Evolutionary conservation across 2,329 filamentous ascomycete genomes (phyloP).

Genomic region (Pleomassaria siparia): DNA sequence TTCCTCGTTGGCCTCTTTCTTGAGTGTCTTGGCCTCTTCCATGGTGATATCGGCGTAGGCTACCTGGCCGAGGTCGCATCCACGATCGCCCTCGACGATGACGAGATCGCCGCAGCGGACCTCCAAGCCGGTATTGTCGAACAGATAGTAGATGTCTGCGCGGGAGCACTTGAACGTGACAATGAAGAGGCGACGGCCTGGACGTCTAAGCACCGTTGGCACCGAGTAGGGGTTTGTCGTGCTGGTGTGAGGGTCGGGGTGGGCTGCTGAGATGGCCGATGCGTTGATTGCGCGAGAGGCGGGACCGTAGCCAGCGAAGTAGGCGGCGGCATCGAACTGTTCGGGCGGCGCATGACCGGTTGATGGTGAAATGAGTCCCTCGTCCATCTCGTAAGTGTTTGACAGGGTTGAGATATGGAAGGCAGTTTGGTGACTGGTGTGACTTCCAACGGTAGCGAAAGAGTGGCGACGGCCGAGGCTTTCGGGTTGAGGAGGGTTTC

Average conservation of each 20-base stretch:
- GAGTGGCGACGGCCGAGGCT: slow-evolving; percentile 75
- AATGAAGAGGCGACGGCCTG: slow-evolving; percentile 64
- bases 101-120: slow-evolving; percentile 92
- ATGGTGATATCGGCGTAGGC: slow-evolving; percentile 85
- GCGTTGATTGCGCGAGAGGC: slow-evolving; percentile 39
- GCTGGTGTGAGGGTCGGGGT: slow-evolving; percentile 34
- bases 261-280: slow-evolving; percentile 38
- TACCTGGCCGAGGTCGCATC: slow-evolving; percentile 92
- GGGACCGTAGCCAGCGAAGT: slow-evolving; percentile 42
- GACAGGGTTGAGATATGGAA: slow-evolving; percentile 28
- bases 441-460: slow-evolving; percentile 56
- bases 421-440: slow-evolving; percentile 27
- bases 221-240: slow-evolving; percentile 39
- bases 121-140: slow-evolving; percentile 88
- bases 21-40: slow-evolving; percentile 82
- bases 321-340: slow-evolving; percentile 48
- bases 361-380: slow-evolving; percentile 18
- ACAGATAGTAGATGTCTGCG: slow-evolving; percentile 95
- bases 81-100: slow-evolving; percentile 95
- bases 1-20: slow-evolving; percentile 89
- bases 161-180: slow-evolving; percentile 96
- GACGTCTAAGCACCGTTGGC: slow-evolving; percentile 32
- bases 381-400: slow-evolving; percentile 25
- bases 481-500: slow-evolving; percentile 25
- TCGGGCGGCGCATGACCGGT: slow-evolving; percentile 57